Base-by-base conservation (phyloP, 192 early-diverging fungal species). In the Entomortierella parvispora region DNA sequence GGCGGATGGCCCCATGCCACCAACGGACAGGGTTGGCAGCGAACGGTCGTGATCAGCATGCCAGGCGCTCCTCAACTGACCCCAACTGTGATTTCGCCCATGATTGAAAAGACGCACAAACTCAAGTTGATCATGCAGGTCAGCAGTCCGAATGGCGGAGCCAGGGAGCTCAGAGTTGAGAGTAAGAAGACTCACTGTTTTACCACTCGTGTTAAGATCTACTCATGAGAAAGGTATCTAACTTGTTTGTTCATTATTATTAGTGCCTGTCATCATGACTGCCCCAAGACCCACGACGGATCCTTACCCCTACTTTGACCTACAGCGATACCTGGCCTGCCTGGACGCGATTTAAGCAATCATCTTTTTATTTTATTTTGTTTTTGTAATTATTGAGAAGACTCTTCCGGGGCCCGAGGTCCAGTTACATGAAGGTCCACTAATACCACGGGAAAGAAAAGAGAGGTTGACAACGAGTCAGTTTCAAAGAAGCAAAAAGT, bases 341-440 rank as follows among this genome's bases (percentile, higher is more conserved):
- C 37, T 40, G 37, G 37, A 40, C 37, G 5, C 37, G 37, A 40
- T 40, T 12, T 40, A 40, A 12, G 12, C 12, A 9, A 40, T 5
- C 12, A 40, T 40, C 5, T 40, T 40, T 40, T 12, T 40, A n/a
- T n/a, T n/a, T n/a, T n/a, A n/a, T n/a, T n/a, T n/a, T n/a, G n/a
- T n/a, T n/a, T n/a, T n/a, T n/a, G n/a, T n/a, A n/a, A n/a, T n/a
- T n/a, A n/a, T n/a, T n/a, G n/a, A n/a, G n/a, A n/a, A n/a, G n/a
- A n/a, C 51, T 61, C 50, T 4, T 45, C 37, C 4, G 72, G 72
- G 11, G 58, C 58, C 23, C 72, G 65, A 31, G 72, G 72, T 31
- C 72, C 59, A 28, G 72, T 76, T 6, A 76, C 65, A 49, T 76
- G 50, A 26, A 76, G 58, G 25, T 75, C 71, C 71, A 75, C 71